Evolutionary conservation across 345 rosid species (phyloP).

Genomic region (Ceriops zippeliana): DNA sequence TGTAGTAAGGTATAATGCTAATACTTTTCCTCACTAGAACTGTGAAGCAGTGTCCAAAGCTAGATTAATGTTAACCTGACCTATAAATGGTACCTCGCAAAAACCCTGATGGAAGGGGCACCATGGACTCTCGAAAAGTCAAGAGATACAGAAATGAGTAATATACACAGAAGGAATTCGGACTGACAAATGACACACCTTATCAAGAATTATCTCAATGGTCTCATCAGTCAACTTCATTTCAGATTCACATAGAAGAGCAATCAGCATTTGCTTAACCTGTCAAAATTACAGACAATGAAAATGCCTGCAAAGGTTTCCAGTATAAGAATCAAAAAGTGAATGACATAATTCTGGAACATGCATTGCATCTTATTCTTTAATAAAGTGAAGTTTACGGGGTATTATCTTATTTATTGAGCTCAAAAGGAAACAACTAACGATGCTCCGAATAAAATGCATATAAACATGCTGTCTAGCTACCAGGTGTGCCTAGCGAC

Average conservation of each 20-base stretch:
- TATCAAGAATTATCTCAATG: slow-evolving; percentile 87
- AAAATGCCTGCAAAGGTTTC: slow-evolving; percentile 25
- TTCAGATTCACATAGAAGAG: slow-evolving; percentile 92
- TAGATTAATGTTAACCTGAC: no score
- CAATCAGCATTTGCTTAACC: slow-evolving; percentile 98
- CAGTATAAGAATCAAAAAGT: slow-evolving; percentile 5
- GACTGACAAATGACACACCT: slow-evolving; percentile 38
- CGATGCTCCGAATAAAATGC: background rate
- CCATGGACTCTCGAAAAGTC: background rate
- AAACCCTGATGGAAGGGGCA: no score
- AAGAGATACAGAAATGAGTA: background rate
- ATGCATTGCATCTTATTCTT: background rate
- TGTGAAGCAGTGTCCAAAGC: no score
- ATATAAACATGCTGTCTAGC: background rate
- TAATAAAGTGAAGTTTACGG: background rate
- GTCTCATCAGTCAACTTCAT: slow-evolving; percentile 97
- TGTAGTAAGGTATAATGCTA: no score
- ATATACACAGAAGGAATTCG: background rate
- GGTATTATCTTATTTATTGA: no score
- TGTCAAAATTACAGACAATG: slow-evolving; percentile 42
- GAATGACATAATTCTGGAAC: slow-evolving; percentile 1
- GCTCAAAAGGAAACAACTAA: no score
- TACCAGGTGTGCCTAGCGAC: background rate
- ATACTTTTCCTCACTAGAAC: no score
- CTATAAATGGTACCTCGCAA: no score